A percentile compares a stretch with the other conserved stretches of the same genome.
Conservation (phyloP, 306 rosid species). For the Cicer yamashitae region DNA sequence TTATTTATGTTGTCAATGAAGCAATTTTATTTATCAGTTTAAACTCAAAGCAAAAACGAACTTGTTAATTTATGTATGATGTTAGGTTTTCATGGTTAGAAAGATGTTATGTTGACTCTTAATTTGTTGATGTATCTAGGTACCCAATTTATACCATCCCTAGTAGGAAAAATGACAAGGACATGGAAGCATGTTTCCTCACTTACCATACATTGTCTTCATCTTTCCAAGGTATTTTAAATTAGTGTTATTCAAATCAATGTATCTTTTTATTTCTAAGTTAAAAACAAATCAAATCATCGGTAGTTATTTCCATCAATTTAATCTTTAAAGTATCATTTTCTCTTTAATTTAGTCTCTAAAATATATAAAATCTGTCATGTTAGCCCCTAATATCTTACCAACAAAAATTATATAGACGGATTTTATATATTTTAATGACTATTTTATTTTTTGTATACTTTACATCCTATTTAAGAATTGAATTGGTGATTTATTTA, state of each 20-base stretch:
- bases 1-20: too few relatives aligned
- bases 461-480: too few relatives aligned
- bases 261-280: not conserved
- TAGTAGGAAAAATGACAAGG: conserved; percentile 60
- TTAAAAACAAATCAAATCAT: conserved; percentile 17
- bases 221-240: conserved; percentile 70
- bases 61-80: not conserved
- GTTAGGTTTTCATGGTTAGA: conserved; percentile 11
- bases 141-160: conserved; percentile 84
- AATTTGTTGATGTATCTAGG: conserved; percentile 51
- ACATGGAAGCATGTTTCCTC: conserved; percentile 75
- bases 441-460: too few relatives aligned
- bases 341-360: too few relatives aligned
- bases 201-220: conserved; percentile 82
- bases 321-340: too few relatives aligned
- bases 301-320: not conserved
- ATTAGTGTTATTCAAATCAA: not conserved
- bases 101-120: conserved; percentile 14
- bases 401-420: too few relatives aligned
- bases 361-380: too few relatives aligned
- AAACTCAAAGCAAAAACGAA: too few relatives aligned
- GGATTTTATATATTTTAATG: too few relatives aligned
- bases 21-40: too few relatives aligned
- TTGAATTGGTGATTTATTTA: too few relatives aligned
- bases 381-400: too few relatives aligned